Base-by-base conservation (phyloP, 306 rosid species). In the Vicia sativa region DNA sequence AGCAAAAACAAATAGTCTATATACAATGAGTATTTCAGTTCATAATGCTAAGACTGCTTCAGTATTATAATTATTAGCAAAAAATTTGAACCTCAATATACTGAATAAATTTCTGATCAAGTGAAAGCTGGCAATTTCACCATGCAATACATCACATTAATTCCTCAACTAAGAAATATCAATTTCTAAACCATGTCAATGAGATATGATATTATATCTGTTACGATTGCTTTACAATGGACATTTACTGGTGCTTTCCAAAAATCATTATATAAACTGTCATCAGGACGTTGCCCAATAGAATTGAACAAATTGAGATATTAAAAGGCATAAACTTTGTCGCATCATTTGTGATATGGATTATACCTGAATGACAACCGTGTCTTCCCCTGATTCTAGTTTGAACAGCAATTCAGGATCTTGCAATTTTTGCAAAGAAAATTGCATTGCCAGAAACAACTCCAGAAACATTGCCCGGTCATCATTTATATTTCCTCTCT, bases 331-430 rank as follows among this genome's bases (percentile, higher is more conserved):
- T 16, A 55, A 62, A 52, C 25, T 25, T 50, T 68, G 53, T 11
- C 8, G 75, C 18, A 64, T 11, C 58, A 68, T n/a, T 45, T 14
- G 61, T 13, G 57, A 64, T 68, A 9, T 14, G 65, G 48, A 80
- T 72, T 29, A 61, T 73, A 92, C 98, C 98, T 92, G 98, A 80
- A 92, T 81, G 68, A 49, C 77, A 55, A 74, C 83, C 0, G 70
- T 69, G 76, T 83, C 83, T 72, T 86, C 86, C 72, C 78, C 81
- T 3, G 90, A 87, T 72, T 83, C 81, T 65, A 86, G 74, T 78
- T 76, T 81, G 55, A 87, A 82, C 7, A 79, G 70, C 71, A 92
- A 80, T 57, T 89, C 92, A 26, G 98, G 98, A 82, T 83, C 96
- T 75, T 87, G 89, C 81, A 92, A 78, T 78, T 85, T 92, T 46